Base-by-base conservation (phyloP, 192 early-diverging fungal genomes). In the Coemansia asiatica region DNA sequence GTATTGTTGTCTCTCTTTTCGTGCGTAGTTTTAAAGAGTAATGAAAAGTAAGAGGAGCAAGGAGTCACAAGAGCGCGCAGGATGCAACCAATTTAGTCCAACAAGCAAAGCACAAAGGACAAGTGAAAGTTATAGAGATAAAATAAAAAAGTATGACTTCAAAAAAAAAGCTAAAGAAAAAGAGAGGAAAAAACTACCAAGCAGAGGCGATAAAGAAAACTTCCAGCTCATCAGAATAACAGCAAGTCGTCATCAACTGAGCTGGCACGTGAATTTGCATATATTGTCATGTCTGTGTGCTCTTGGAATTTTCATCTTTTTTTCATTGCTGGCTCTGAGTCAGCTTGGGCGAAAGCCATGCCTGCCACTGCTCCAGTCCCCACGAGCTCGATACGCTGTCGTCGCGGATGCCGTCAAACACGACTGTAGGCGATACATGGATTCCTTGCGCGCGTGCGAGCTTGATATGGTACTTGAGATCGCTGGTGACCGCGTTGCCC, bases 371-470 rank as follows among this genome's bases (percentile, higher is more conserved):
- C 1, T 87, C 83, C 25, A 89, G 64, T 0, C 72, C 69, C 92
- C 92, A 93, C 1, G 86, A 72, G 63, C 86, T 88, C 16, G 87
- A 89, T 2, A 91, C 83, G n/a, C 56, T 48, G 59, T 87, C 85
- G 60, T 91, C 87, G 31, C 80, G 68, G 19, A 86, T 33, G 1
- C 91, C 89, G 65, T 93, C 88, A 61, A 85, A 83, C 2, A 91
- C 61, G 2, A 89, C 87, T 4, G 92, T 91, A 2, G 92, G 92
- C 49, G 85, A 87, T 31, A 91, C 87, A 67, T 93, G 92, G 67
- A 93, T 88, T 2, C 87, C 88, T 51, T 84, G 85, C 36, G 90
- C 87, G 56, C 92, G 86, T 2, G 81, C 87, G 1, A 90, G 40
- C 49, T 76, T 83, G 49, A 93, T 85, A 36, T 86, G 85, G 66